Conservation (phyloP, 495 filamentous ascomycete species). For the Podospora comata region DNA sequence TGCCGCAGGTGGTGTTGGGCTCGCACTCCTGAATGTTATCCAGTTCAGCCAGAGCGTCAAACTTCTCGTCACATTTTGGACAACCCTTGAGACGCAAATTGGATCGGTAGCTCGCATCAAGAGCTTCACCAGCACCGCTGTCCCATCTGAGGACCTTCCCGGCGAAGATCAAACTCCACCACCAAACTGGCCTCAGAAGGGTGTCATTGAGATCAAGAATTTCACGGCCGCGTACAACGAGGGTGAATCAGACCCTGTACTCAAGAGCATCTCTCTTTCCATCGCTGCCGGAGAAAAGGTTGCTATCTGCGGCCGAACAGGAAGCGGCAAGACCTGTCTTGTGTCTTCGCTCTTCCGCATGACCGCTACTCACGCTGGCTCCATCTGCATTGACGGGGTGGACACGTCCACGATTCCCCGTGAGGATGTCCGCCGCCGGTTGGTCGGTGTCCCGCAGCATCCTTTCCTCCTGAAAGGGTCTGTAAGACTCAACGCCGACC, state of each 20-base stretch:
- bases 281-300: slow-evolving; percentile 41
- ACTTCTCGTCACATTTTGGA: slow-evolving; percentile 44
- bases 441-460: slow-evolving; percentile 48
- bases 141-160: slow-evolving; percentile 31
- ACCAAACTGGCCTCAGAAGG: slow-evolving; percentile 37
- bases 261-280: slow-evolving; percentile 36
- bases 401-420: slow-evolving; percentile 35
- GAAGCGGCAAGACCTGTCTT: slow-evolving; percentile 43
- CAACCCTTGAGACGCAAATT: slow-evolving; percentile 51
- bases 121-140: slow-evolving; percentile 40
- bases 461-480: slow-evolving; percentile 43
- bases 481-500: slow-evolving; percentile 48
- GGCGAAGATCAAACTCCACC: slow-evolving; percentile 24
- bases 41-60: slow-evolving; percentile 36
- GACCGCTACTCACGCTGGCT: slow-evolving; percentile 30
- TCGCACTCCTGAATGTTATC: slow-evolving; percentile 34
- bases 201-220: slow-evolving; percentile 37
- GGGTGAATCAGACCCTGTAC: slow-evolving; percentile 24
- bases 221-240: slow-evolving; percentile 36
- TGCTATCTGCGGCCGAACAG: slow-evolving; percentile 35
- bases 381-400: slow-evolving; percentile 38
- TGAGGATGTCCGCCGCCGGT: slow-evolving; percentile 31
- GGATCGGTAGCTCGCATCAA: slow-evolving; percentile 50
- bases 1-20: slow-evolving; percentile 35
- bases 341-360: slow-evolving; percentile 39